Conservation (phyloP, 2,329 filamentous ascomycete genomes). For the Trichoderma atrobrunneum region DNA sequence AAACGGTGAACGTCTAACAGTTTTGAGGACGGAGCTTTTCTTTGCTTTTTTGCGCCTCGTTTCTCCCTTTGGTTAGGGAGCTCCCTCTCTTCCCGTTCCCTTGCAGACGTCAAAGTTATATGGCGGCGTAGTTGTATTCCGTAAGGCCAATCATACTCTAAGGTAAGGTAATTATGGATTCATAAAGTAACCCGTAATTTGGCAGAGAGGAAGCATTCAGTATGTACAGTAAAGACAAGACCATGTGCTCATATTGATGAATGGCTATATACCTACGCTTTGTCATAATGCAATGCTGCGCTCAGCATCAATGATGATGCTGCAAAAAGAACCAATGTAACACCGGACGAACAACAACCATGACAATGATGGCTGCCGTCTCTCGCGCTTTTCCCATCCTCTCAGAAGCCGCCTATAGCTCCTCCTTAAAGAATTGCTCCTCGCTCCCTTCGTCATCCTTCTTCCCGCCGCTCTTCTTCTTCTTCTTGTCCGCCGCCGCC, state of each 20-base stretch:
- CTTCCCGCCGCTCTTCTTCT: neutral
- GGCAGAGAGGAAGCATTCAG: neutral
- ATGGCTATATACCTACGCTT: neutral
- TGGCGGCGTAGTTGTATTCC: no score
- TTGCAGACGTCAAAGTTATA: no score
- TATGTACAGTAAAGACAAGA: neutral
- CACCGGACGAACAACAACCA: neutral
- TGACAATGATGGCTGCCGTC: neutral
- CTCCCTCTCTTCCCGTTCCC: neutral
- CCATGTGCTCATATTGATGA: neutral
- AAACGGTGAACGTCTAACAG: neutral
- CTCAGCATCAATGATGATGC: neutral
- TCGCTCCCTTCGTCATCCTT: conserved; percentile 6
- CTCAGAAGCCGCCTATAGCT: neutral
- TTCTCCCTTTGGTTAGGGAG: neutral
- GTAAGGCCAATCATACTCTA: no score
- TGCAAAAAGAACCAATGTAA: neutral
- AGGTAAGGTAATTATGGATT: no score
- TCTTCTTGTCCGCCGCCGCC: neutral
- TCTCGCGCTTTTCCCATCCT: neutral
- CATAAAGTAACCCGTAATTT: no score
- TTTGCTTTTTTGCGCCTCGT: neutral
- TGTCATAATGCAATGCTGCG: neutral
- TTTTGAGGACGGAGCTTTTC: neutral
- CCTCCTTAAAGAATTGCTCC: conserved; percentile 14